Conservation (phyloP, 495 filamentous ascomycete species). For the Saxophila tyrrhenica region DNA sequence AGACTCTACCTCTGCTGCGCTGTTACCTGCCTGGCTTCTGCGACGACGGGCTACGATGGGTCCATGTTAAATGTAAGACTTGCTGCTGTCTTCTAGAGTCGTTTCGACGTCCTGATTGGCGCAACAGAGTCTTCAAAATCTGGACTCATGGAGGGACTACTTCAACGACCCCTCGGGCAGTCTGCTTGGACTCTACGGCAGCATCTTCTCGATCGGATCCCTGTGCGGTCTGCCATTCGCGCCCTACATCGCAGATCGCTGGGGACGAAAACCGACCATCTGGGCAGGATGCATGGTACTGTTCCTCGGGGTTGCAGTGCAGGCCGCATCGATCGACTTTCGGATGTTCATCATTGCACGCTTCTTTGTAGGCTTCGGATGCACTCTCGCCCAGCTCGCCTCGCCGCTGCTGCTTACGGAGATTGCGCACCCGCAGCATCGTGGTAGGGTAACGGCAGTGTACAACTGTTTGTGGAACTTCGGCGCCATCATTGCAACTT, state of each 20-base stretch:
- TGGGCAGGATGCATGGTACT: slow-evolving; percentile 8
- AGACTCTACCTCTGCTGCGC: slow-evolving; percentile 45
- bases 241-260: slow-evolving; percentile 2
- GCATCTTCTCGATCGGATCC: not conserved
- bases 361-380: slow-evolving; percentile 51
- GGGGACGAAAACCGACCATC: slow-evolving; percentile 7
- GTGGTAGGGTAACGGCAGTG: slow-evolving; percentile 31
- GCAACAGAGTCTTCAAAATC: slow-evolving; percentile 23
- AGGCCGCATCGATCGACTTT: slow-evolving; percentile 27
- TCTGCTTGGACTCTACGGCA: slow-evolving; percentile 13
- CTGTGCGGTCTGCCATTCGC: not conserved
- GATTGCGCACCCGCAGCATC: slow-evolving; percentile 30
- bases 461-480: slow-evolving; percentile 36
- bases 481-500: slow-evolving; percentile 32
- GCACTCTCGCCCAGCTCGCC: slow-evolving; percentile 30
- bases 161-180: slow-evolving; percentile 23
- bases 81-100: slow-evolving; percentile 16
- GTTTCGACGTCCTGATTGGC: slow-evolving; percentile 1
- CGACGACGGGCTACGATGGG: slow-evolving; percentile 57
- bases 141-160: slow-evolving; percentile 18
- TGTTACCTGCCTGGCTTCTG: slow-evolving; percentile 50
- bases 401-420: slow-evolving; percentile 33
- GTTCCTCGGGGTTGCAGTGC: slow-evolving; percentile 19
- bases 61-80: not conserved
- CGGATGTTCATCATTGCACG: slow-evolving; percentile 43